Evolutionary conservation across 257 asterid species (phyloP).

Genomic region (Forsythia suspensa): DNA sequence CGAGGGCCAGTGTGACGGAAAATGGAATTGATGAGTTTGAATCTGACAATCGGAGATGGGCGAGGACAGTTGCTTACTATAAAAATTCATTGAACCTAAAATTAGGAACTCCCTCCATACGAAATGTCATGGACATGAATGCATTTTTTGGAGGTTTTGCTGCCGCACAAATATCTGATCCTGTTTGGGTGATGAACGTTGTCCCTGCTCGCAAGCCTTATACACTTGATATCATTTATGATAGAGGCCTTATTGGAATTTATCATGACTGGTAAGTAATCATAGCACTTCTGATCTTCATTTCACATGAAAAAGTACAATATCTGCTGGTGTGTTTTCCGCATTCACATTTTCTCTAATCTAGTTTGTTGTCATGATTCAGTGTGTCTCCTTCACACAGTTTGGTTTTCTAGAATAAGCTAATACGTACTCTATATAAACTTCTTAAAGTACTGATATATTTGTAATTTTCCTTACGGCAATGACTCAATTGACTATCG

Average conservation of each 20-base stretch:
- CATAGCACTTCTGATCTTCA: neutral
- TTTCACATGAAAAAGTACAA: neutral
- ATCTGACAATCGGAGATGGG: conserved; percentile 85
- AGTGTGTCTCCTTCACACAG: neutral
- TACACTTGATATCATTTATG: conserved; percentile 83
- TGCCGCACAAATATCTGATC: conserved; percentile 69
- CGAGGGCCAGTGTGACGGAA: conserved; percentile 61
- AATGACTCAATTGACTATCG: neutral
- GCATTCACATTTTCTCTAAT: neutral
- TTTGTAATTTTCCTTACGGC: neutral
- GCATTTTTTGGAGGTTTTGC: conserved; percentile 98
- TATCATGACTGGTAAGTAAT: conserved; percentile 89
- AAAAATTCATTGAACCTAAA: conserved; percentile 69
- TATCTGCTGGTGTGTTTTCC: neutral
- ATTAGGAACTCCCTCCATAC: conserved; percentile 75
- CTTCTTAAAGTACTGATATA: neutral
- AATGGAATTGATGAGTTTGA: conserved; percentile 79
- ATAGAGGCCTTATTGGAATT: conserved; percentile 90
- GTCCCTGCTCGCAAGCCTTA: conserved; percentile 78
- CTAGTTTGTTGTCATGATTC: neutral
- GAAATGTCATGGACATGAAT: conserved; percentile 98
- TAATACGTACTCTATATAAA: neutral
- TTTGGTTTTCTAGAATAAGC: neutral
- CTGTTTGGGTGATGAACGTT: conserved; percentile 98
- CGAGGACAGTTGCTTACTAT: conserved; percentile 72